These are phyloP conservation scores for Ogataea populi-albae DNA, from an alignment of 805 yeast species.

Conservation along the genomic window DNA sequence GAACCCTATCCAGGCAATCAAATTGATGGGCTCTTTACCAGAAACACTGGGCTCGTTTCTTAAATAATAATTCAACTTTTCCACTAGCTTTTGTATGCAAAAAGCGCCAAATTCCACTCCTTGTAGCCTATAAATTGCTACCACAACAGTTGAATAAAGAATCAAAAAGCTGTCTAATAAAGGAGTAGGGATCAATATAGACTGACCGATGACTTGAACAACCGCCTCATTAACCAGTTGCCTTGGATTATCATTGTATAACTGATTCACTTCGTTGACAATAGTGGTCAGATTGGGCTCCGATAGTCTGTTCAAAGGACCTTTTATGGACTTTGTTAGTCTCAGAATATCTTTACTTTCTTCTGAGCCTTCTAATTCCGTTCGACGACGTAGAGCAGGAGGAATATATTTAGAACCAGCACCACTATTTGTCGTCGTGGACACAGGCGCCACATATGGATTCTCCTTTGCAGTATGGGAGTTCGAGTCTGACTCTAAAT, in stretches of 20 bases:
- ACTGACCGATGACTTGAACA: conserved; percentile 59
- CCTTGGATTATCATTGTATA: conserved; percentile 68
- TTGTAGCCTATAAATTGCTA: conserved; percentile 69
- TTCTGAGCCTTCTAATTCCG: conserved; percentile 35
- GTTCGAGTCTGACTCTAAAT: conserved; percentile 26
- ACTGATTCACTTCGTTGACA: conserved; percentile 60
- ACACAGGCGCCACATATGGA: conserved; percentile 68
- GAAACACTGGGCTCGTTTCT: conserved; percentile 19
- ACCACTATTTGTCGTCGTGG: conserved; percentile 12
- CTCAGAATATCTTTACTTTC: conserved; percentile 46
- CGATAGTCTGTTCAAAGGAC: conserved; percentile 83
- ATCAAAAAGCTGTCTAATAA: conserved; percentile 76
- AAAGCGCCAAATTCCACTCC: conserved; percentile 91
- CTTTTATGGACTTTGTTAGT: conserved; percentile 66
- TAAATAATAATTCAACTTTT: conserved; percentile 50
- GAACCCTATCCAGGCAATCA: conserved; percentile 71
- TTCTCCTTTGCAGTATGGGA: conserved; percentile 49
- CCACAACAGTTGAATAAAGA: conserved; percentile 72
- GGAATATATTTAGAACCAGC: conserved; percentile 64
- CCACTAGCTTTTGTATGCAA: conserved; percentile 78
- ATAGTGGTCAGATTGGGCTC: conserved; percentile 78
- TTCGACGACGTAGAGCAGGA: conserved; percentile 71
- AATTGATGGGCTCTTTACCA: conserved; percentile 44
- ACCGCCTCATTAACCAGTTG: conserved; percentile 74
- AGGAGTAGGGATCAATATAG: conserved; percentile 60